Conservation (phyloP, 2,329 filamentous ascomycete species). For the Microcyclosporella mali region DNA sequence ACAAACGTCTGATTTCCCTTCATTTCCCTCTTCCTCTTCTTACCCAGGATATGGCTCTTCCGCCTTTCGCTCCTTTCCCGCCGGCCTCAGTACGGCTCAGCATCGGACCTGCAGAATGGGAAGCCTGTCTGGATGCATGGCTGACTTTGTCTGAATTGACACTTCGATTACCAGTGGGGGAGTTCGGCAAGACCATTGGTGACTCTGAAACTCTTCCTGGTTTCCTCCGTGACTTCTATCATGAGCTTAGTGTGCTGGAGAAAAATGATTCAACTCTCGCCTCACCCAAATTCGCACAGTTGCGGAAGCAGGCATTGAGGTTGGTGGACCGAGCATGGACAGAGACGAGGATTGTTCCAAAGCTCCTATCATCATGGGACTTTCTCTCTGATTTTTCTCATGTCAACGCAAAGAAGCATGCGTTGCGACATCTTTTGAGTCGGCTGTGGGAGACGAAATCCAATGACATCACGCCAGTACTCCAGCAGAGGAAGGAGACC, state of each 20-base stretch:
- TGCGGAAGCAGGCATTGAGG: conserved; percentile 61
- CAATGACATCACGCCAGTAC: conserved; percentile 46
- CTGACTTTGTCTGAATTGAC: conserved; percentile 60
- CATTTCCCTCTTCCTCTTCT: neutral
- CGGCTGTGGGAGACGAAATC: conserved; percentile 50
- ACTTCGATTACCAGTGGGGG: conserved; percentile 51
- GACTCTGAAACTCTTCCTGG: conserved; percentile 53
- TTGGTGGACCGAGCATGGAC: conserved; percentile 39
- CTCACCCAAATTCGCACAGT: conserved; percentile 37
- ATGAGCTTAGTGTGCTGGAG: conserved; percentile 41
- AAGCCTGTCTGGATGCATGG: conserved; percentile 71
- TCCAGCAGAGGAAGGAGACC: conserved; percentile 56
- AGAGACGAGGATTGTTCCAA: conserved; percentile 31
- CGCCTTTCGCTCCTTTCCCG: conserved; percentile 73
- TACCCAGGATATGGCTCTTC: conserved; percentile 45
- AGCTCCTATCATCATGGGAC: conserved; percentile 53
- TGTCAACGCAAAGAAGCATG: conserved; percentile 59
- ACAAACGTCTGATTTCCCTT: neutral
- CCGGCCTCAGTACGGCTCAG: conserved; percentile 59
- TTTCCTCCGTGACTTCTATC: conserved; percentile 65
- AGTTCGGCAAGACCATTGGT: conserved; percentile 46
- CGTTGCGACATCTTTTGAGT: conserved; percentile 44
- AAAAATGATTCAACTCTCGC: conserved; percentile 16
- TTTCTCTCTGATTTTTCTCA: conserved; percentile 64
- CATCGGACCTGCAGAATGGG: conserved; percentile 67